Base-by-base conservation (phyloP, 495 filamentous ascomycete species). In the Hyaloscypha variabilis region DNA sequence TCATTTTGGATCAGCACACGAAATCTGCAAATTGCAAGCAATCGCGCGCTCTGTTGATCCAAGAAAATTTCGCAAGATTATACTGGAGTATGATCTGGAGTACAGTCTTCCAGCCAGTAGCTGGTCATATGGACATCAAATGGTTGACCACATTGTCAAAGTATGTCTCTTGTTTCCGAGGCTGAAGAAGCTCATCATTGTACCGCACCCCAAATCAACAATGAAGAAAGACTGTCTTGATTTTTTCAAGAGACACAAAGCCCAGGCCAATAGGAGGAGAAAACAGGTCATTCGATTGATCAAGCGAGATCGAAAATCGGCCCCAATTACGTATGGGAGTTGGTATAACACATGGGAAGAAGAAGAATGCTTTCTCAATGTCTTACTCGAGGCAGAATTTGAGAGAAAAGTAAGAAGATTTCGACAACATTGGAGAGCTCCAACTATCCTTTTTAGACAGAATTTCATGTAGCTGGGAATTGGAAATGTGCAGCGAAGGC, bases 1-100 rank as follows among this genome's bases (percentile, higher is more conserved):
- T 25, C 58, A 25, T 39, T 50, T 60, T 29, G 58, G 57, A n/a
- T 31, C n/a, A n/a, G n/a, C 36, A 24, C 21, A 46, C 58, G 6
- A 60, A 30, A 46, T 60, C 21, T 25, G 39, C 24, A 34, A 60
- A 3, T 29, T 60, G 8, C 10, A 49, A 49, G 34, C 31, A 6
- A 49, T 60, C 39, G 34, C 39, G 21, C 8, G 58, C 28, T 26
- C 39, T 17, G 8, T 23, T 17, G 46, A 60, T 11, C n/a, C 6
- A 60, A 60, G 21, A 3, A 4, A 49, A 23, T 14, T 49, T 17
- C 58, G 31, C 11, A 24, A 17, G 2, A 19, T 60, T 1, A 17
- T 31, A 25, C 29, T 60, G 14, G 34, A 60, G 39, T 42, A 42
- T 14, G 13, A 42, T 42, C 4, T 10, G n/a, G 30, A 34, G 5